Evolutionary conservation across 805 yeast species (phyloP).

Genomic region (Aciculoconidium aculeatum): DNA sequence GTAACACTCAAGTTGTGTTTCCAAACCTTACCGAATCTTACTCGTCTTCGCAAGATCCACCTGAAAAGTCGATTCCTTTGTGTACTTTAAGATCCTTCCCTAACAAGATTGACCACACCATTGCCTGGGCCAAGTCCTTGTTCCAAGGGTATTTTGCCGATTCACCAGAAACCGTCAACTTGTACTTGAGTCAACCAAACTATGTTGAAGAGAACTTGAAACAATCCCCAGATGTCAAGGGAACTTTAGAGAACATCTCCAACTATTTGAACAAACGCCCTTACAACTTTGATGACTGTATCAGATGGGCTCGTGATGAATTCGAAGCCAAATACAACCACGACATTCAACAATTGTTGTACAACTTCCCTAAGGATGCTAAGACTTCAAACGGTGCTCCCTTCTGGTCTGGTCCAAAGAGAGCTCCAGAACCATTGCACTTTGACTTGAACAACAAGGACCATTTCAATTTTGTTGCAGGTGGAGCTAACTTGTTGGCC

Average conservation of each 20-base stretch:
- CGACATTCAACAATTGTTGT: constrained; percentile 85
- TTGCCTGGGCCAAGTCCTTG: constrained; percentile 96
- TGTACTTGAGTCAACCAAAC: constrained; percentile 86
- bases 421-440: constrained; percentile 83
- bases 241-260: constrained; percentile 74
- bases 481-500: constrained; percentile 89
- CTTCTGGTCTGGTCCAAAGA: constrained; percentile 97
- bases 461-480: constrained; percentile 78
- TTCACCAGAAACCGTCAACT: constrained; percentile 88
- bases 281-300: constrained; percentile 84
- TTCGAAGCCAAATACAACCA: constrained; percentile 81
- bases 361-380: constrained; percentile 93
- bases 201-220: constrained; percentile 88
- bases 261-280: constrained; percentile 79
- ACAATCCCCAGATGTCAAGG: constrained; percentile 88
- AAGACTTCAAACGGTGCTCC: constrained; percentile 85
- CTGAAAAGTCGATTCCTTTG: constrained; percentile 94
- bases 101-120: constrained; percentile 95
- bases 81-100: constrained; percentile 98
- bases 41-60: constrained; percentile 96
- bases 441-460: constrained; percentile 73
- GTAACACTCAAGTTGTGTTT: constrained; percentile 93
- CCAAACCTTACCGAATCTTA: constrained; percentile 94
- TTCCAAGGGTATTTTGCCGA: constrained; percentile 91
- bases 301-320: constrained; percentile 88